Evolutionary conservation across 345 rosid genomes (phyloP).

Genomic region (Hibiscus trionum): DNA sequence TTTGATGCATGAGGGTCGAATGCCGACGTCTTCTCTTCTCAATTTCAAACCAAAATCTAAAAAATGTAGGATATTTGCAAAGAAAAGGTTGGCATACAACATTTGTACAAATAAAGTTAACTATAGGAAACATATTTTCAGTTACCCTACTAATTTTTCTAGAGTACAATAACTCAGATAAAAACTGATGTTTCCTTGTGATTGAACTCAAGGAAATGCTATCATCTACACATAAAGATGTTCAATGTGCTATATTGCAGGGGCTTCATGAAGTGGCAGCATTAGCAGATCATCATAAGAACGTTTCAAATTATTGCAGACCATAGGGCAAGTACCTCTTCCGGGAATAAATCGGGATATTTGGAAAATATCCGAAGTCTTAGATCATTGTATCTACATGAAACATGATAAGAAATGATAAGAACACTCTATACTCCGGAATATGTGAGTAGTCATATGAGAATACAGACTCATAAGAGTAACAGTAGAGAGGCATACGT

Average conservation of each 20-base stretch:
- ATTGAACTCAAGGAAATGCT: neutral
- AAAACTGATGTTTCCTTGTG: neutral
- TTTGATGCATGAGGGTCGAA: neutral
- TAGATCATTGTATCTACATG: conserved; percentile 69
- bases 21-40: conserved; percentile 4
- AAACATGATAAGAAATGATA: conserved; percentile 1
- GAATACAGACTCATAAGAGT: conserved; percentile 4
- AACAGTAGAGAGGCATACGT: conserved; percentile 42
- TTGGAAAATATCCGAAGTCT: conserved; percentile 77
- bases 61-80: neutral
- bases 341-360: conserved; percentile 78
- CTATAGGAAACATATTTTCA: neutral
- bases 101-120: neutral
- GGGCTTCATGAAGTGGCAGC: neutral
- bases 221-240: neutral
- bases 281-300: neutral
- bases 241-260: neutral
- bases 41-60: neutral
- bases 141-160: neutral
- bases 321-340: conserved; percentile 46
- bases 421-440: neutral
- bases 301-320: neutral
- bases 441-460: neutral
- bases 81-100: neutral
- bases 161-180: neutral